Conservation (phyloP, 208 protist genomes). For the Tritrichomonas foetus region DNA sequence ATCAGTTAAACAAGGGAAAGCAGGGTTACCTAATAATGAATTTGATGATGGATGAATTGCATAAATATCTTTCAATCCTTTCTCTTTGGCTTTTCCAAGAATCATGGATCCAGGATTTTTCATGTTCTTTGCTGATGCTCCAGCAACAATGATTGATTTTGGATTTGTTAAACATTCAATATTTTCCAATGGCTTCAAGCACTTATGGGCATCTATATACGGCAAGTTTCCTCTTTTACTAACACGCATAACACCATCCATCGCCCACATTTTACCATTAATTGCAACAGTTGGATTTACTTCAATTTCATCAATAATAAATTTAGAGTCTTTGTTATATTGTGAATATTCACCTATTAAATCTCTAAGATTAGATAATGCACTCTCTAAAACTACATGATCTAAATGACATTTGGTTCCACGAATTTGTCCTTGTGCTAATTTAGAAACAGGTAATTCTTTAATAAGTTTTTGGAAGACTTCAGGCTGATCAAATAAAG, state of each 20-base stretch:
- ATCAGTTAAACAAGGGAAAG: background rate
- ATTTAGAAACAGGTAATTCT: background rate
- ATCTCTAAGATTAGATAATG: background rate
- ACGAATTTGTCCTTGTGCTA: background rate
- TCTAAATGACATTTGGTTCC: background rate
- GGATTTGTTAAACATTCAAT: background rate
- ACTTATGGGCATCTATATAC: background rate
- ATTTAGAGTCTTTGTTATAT: background rate
- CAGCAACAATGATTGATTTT: background rate
- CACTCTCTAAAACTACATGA: background rate
- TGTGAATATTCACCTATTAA: background rate
- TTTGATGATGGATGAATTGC: background rate
- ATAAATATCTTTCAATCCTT: background rate
- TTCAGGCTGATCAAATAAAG: background rate
- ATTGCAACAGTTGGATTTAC: background rate
- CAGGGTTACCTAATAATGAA: background rate
- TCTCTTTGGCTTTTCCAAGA: background rate
- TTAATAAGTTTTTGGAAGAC: background rate
- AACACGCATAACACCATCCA: conserved; percentile 7
- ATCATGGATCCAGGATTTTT: background rate
- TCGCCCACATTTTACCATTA: background rate
- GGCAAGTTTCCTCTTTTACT: background rate
- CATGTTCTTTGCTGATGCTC: background rate
- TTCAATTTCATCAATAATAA: background rate
- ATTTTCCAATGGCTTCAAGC: background rate